Percentiles rank a stretch among this genome's conserved stretches.
Conservation (phyloP, 2,329 filamentous ascomycete genomes). For the Stachybotrys elegans region DNA sequence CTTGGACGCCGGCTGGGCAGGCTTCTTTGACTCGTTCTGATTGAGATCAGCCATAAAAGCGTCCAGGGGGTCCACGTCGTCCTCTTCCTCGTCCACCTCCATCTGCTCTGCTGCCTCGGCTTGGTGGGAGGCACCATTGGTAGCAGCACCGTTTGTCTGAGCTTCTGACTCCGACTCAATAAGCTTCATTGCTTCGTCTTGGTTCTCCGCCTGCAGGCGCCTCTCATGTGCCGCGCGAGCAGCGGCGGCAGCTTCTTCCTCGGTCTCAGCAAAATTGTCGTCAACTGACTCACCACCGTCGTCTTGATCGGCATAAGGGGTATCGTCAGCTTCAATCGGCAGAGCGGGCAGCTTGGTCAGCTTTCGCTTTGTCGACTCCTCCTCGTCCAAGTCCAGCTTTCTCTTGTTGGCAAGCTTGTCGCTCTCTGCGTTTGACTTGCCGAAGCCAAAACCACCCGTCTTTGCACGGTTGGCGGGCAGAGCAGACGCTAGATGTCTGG, state of each 20-base stretch:
- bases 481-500: too few relatives aligned
- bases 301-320: slow-evolving; percentile 57
- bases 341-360: slow-evolving; percentile 84
- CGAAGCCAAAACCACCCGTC: slow-evolving; percentile 79
- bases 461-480: slow-evolving; percentile 66
- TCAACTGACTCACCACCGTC: slow-evolving; percentile 69
- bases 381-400: slow-evolving; percentile 81
- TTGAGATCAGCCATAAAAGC: slow-evolving; percentile 85
- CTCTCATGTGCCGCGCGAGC: slow-evolving; percentile 81
- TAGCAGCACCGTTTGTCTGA: slow-evolving; percentile 17
- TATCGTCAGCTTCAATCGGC: slow-evolving; percentile 59
- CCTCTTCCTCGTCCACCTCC: slow-evolving; percentile 53
- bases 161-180: slow-evolving; percentile 26
- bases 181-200: slow-evolving; percentile 31
- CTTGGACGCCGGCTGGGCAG: slow-evolving; percentile 23
- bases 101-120: slow-evolving; percentile 37
- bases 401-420: slow-evolving; percentile 66
- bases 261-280: slow-evolving; percentile 72
- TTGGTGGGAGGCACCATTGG: slow-evolving; percentile 10
- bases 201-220: slow-evolving; percentile 51
- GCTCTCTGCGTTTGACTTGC: slow-evolving; percentile 58
- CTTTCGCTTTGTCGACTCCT: slow-evolving; percentile 81
- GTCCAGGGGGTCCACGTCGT: slow-evolving; percentile 84
- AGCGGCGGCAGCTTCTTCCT: slow-evolving; percentile 83
- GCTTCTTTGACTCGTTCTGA: slow-evolving; percentile 44